Evolutionary conservation across 305 asterid genomes (phyloP), one percentile per base, ranked within the genome.

Genomic region (Plantago rigida): DNA sequence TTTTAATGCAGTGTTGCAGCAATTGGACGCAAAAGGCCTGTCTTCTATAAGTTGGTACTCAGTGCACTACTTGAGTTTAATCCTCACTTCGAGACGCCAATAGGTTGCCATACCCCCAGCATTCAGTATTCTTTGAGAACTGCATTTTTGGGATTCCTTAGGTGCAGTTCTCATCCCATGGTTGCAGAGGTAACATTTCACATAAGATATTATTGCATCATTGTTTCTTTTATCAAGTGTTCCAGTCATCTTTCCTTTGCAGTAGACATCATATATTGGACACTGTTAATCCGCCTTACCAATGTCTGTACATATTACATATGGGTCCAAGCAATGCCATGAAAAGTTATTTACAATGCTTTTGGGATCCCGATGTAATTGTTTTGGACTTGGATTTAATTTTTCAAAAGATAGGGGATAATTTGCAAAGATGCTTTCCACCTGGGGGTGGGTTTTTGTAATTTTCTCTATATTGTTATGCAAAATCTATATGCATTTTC

Each of bases 61-160:
- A 74, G 79, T 19, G 84, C 90, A 60, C 69, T 89, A 69, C 87
- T 93, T 62, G 95, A 89, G 65, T 82, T 87, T 59, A 76, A 78
- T 71, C 77, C 91, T 58, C 77, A 70, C 70, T 51, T 75, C 56
- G 95, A 84, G 82, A 68, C 60, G 66, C 65, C 72, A 69, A 89
- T 80, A 77, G 82, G 87, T 64, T 80, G 80, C 68, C 99, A 93
- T 70, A 47, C 79, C 49, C 76, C 75, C 72, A 93, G 99, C 74
- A 77, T 89, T 62, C 96, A 78, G 79, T 93, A 87, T 75, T 81
- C 97, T 64, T 50, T 93, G 77, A 79, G 97, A 79, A 93, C 94
- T 63, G 95, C 97, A 46, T 81, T 83, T 77, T 70, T 93, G 77
- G 97, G 99, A 71, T 93, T 93, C 75, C 77, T 93, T 71, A 83